A percentile compares a stretch with the other conserved stretches of the same genome.
These are phyloP conservation scores for Aspergillus sp. DNA, from an alignment of 2,329 filamentous ascomycete genomes.

Conservation along the genomic window DNA sequence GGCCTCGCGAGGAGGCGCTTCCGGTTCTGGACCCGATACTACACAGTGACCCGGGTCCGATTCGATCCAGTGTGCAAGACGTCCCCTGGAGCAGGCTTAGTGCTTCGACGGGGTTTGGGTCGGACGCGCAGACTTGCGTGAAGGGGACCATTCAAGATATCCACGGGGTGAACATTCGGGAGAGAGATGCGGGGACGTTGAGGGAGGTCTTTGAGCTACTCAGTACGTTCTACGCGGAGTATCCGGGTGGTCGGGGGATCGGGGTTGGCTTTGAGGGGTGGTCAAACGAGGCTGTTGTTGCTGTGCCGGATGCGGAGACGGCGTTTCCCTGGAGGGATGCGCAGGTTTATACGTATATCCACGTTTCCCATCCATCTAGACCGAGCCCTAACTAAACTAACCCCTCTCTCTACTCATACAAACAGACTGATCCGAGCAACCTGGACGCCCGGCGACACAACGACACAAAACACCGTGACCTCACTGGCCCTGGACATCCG, in stretches of 20 bases:
- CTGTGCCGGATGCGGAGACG: not conserved
- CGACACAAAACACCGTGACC: too few species aligned
- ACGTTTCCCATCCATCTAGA: too few species aligned
- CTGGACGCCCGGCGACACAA: too few species aligned
- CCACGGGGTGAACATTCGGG: not conserved
- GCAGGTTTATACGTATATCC: not conserved
- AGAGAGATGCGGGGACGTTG: not conserved
- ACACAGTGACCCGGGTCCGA: not conserved
- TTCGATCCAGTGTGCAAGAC: not conserved
- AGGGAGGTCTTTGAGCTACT: not conserved
- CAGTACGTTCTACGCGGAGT: not conserved
- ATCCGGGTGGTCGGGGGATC: not conserved
- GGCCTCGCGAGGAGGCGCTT: not conserved
- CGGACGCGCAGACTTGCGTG: not conserved
- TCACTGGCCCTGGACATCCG: too few species aligned
- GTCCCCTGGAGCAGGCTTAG: not conserved
- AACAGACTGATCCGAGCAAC: too few species aligned
- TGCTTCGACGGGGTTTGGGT: not conserved
- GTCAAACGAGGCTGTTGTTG: not conserved
- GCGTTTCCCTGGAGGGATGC: conserved; percentile 5
- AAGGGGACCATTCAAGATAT: not conserved
- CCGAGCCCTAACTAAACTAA: too few species aligned
- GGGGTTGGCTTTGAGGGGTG: not conserved
- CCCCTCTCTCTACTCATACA: too few species aligned
- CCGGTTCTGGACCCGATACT: not conserved